phyloP scores from a whole-genome alignment of 2,329 filamentous ascomycete species.

The Pseudogymnoascus sp. region DNA sequence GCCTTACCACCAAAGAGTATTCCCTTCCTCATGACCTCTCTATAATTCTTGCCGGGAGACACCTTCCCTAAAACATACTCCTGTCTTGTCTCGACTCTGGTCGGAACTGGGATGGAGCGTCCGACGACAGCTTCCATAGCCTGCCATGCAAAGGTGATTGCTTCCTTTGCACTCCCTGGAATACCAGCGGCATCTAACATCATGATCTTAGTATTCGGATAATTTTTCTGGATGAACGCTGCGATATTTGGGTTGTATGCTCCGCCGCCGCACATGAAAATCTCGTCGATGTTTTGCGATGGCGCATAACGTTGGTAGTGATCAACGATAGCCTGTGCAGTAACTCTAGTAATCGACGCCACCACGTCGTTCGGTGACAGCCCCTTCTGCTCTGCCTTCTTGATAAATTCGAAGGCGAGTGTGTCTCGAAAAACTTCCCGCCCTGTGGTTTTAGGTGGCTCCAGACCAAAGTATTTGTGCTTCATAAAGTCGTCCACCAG shows the following conservation, averaged over 20 bases:
- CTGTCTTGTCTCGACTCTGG: slow-evolving; percentile 45
- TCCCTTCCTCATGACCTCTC: slow-evolving; percentile 45
- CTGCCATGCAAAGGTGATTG: slow-evolving; percentile 54
- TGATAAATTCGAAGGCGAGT: slow-evolving; percentile 45
- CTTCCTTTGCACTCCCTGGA: slow-evolving; percentile 52
- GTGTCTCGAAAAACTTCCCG: slow-evolving; percentile 55
- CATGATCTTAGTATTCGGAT: slow-evolving; percentile 42
- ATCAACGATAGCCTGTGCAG: slow-evolving; percentile 49
- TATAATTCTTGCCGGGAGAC: slow-evolving; percentile 47
- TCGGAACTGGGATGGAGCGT: slow-evolving; percentile 47
- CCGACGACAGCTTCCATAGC: slow-evolving; percentile 53
- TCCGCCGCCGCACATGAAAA: slow-evolving; percentile 56
- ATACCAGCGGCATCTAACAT: slow-evolving; percentile 54
- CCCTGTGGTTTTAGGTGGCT: slow-evolving; percentile 52
- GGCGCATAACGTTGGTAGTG: slow-evolving; percentile 44
- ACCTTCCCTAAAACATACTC: slow-evolving; percentile 50
- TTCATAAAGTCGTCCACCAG: slow-evolving; percentile 46
- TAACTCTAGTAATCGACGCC: slow-evolving; percentile 53
- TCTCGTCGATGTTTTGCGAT: slow-evolving; percentile 42
- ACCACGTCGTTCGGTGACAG: slow-evolving; percentile 46
- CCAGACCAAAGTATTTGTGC: slow-evolving; percentile 43
- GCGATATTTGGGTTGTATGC: slow-evolving; percentile 53
- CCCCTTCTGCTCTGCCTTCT: slow-evolving; percentile 38
- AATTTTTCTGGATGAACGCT: slow-evolving; percentile 43
- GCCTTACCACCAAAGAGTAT: slow-evolving; percentile 43